Percentiles rank a stretch among this genome's conserved stretches.
phyloP scores from a whole-genome alignment of 768 basidiomycete genomes.

The Podaxis mareebaensis region DNA sequence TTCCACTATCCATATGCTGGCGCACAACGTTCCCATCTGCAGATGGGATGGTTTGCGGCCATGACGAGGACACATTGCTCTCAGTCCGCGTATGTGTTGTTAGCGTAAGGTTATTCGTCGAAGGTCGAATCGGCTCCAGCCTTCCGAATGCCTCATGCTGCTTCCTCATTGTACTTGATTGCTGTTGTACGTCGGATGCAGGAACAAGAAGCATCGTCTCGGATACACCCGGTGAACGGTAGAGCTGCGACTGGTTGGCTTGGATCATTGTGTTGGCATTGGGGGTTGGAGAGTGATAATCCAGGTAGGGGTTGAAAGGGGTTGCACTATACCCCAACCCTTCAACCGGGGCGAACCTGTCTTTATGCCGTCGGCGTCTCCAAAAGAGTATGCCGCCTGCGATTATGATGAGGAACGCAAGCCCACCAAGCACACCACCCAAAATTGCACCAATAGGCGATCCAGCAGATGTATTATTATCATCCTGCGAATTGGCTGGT shows the following conservation, averaged over 20 bases:
- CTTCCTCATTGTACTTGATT: not conserved
- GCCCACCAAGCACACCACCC: constrained; percentile 24
- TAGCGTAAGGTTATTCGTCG: not conserved
- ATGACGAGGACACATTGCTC: not conserved
- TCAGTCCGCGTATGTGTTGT: not conserved
- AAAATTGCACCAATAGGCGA: constrained; percentile 21
- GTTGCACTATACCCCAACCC: not conserved
- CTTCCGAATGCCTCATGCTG: not conserved
- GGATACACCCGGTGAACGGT: not conserved
- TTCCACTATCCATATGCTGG: constrained; percentile 2
- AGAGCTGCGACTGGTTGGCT: not conserved
- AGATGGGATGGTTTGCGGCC: not conserved
- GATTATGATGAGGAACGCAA: constrained; percentile 20
- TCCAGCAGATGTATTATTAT: not conserved
- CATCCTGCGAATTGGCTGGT: not conserved
- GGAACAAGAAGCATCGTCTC: not conserved
- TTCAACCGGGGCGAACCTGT: not conserved
- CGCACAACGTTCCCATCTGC: not conserved
- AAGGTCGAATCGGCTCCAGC: not conserved
- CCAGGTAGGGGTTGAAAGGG: not conserved
- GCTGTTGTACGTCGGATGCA: not conserved
- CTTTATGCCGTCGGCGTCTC: constrained; percentile 16
- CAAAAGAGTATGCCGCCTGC: constrained; percentile 15
- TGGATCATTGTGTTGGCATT: not conserved
- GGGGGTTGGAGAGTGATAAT: not conserved